Evolutionary conservation across 2,329 filamentous ascomycete species (phyloP).

Genomic region (Westerdykella sp.): DNA sequence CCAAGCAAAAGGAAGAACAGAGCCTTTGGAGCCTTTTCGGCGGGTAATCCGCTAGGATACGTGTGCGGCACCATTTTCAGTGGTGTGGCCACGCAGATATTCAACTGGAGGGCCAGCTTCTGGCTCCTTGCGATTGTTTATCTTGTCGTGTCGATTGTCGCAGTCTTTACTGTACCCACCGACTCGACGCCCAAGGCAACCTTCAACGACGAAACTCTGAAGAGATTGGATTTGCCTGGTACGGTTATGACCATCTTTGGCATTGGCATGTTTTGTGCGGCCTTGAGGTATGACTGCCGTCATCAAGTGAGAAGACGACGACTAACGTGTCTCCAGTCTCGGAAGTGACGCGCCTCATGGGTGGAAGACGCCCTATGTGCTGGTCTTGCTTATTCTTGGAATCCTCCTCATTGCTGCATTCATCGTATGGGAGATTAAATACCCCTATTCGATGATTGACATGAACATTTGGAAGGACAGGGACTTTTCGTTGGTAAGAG

Average conservation of each 20-base stretch:
- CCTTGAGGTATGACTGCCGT: constrained; percentile 46
- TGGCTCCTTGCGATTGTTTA: constrained; percentile 60
- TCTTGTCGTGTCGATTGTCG: constrained; percentile 52
- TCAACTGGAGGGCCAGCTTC: constrained; percentile 59
- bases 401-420: constrained; percentile 52
- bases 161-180: constrained; percentile 56
- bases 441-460: constrained; percentile 42
- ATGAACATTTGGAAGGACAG: constrained; percentile 56
- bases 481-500: constrained; percentile 56
- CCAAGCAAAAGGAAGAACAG: constrained; percentile 58
- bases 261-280: constrained; percentile 59
- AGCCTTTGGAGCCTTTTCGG: constrained; percentile 58
- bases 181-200: constrained; percentile 45
- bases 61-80: constrained; percentile 55
- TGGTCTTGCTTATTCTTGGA: constrained; percentile 57
- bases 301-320: constrained; percentile 1
- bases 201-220: constrained; percentile 45
- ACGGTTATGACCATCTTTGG: constrained; percentile 57
- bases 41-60: constrained; percentile 53
- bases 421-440: constrained; percentile 56
- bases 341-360: constrained; percentile 53
- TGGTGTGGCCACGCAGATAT: constrained; percentile 55
- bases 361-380: constrained; percentile 57
- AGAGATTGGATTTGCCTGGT: constrained; percentile 56
- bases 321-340: constrained; percentile 29